phyloP scores from a whole-genome alignment of 2,329 filamentous ascomycete species.

The Anthostomella pinea region DNA sequence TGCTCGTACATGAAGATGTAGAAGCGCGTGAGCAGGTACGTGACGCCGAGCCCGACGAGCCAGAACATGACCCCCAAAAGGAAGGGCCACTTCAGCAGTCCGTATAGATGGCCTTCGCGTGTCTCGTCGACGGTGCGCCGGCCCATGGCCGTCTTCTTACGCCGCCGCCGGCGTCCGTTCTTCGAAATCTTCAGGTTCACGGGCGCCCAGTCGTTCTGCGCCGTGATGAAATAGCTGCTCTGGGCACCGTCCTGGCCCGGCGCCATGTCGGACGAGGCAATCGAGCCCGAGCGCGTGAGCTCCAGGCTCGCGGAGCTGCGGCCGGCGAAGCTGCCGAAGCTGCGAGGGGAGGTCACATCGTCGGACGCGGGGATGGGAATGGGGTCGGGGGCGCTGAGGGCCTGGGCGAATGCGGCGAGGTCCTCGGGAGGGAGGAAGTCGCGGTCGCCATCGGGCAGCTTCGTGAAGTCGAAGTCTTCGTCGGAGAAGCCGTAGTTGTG shows the following conservation, averaged over 20 bases:
- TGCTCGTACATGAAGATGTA: slow-evolving; percentile 95
- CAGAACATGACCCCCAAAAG: slow-evolving; percentile 76
- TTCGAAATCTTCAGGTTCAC: slow-evolving; percentile 67
- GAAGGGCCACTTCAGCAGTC: slow-evolving; percentile 87
- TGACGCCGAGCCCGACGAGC: slow-evolving; percentile 69
- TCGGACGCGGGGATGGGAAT: slow-evolving; percentile 56
- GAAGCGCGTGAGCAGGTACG: slow-evolving; percentile 77
- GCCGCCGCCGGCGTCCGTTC: slow-evolving; percentile 39
- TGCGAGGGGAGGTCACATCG: slow-evolving; percentile 39
- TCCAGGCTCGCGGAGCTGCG: slow-evolving; percentile 40
- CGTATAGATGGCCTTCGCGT: slow-evolving; percentile 87
- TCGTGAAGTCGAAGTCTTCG: slow-evolving; percentile 64
- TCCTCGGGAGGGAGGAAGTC: slow-evolving; percentile 75
- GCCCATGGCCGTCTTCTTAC: slow-evolving; percentile 40
- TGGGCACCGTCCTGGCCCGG: slow-evolving; percentile 34
- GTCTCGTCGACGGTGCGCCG: slow-evolving; percentile 82
- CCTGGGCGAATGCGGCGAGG: slow-evolving; percentile 74
- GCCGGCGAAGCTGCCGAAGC: slow-evolving; percentile 38
- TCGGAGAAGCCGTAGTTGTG: slow-evolving; percentile 55
- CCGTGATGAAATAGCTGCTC: slow-evolving; percentile 66
- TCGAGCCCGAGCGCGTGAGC: slow-evolving; percentile 39
- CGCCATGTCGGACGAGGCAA: slow-evolving; percentile 38
- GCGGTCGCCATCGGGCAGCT: slow-evolving; percentile 74
- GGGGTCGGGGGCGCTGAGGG: slow-evolving; percentile 77
- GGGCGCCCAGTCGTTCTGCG: slow-evolving; percentile 94